Evolutionary conservation across 768 basidiomycete species (phyloP), one percentile per base, ranked within the genome.

Genomic region (Psilocybe tampanensis): DNA sequence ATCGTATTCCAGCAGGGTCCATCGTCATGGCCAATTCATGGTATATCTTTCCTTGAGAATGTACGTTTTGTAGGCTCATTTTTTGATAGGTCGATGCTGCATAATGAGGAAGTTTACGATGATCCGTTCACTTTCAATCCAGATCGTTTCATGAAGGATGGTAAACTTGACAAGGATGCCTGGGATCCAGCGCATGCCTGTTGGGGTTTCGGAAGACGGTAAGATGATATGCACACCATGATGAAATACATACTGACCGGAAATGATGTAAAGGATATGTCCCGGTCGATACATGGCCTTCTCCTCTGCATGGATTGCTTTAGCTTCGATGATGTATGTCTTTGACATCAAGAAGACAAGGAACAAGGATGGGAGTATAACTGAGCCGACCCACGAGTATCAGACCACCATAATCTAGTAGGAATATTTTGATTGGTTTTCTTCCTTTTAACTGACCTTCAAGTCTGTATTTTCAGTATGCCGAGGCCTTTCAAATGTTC

Each of bases 191-290:
- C 32, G 2, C 32, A 54, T 6, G 52, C 52, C 13, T 47, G 47
- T n/a, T 59, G 53, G 47, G 58, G 58, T 4, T 59, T 54, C 33
- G 58, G 58, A 17, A 47, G 58, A 44, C 39, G 58, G 58, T 59
- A 41, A 39, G 29, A 13, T n/a, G 9, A 6, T 13, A 8, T 21
- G 11, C n/a, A 12, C 3, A 33, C 15, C 2, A 19, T 17, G 17
- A 2, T 9, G 21, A 15, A 8, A 39, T 3, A n/a, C n/a, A 15
- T 26, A 19, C 26, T 44, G 22, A 34, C 11, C 8, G 13, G 44
- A 18, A 12, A 24, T 41, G 19, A 39, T 17, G 4, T 39, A 3
- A 7, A 59, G 58, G 12, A 44, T 39, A 8, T 59, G 58, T 24
- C 58, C 58, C 2, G 58, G 58, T 4, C 47, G 47, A 13, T 41